Evolutionary conservation across 1,139 yeast species (phyloP).

Genomic region (Geotrichum phurueaensis): DNA sequence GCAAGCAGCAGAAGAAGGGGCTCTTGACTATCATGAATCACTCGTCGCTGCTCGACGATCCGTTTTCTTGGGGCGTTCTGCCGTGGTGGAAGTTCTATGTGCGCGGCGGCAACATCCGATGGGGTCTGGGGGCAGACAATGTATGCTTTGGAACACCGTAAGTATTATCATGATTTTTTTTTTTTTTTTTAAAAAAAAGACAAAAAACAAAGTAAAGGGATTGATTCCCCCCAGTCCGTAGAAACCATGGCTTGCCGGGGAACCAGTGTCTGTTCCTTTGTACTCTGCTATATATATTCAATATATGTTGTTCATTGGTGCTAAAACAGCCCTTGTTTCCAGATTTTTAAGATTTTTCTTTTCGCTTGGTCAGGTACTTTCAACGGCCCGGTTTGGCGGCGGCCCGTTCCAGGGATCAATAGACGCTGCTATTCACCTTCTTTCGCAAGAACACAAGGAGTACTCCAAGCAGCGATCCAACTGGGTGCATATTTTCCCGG

Average conservation of each 20-base stretch:
- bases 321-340: neutral
- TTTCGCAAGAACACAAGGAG: constrained; percentile 42
- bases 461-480: constrained; percentile 42
- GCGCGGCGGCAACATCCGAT: constrained; percentile 65
- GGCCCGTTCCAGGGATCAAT: constrained; percentile 91
- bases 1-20: constrained; percentile 64
- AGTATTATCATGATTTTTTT: constrained; percentile 24
- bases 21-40: constrained; percentile 91
- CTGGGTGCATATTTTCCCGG: constrained; percentile 96
- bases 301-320: neutral
- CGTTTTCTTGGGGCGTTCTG: constrained; percentile 78
- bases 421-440: constrained; percentile 82
- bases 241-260: neutral
- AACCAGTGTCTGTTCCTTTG: neutral
- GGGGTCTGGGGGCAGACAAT: constrained; percentile 94
- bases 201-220: neutral
- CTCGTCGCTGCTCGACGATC: constrained; percentile 92
- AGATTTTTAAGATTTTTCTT: constrained; percentile 44
- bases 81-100: constrained; percentile 53
- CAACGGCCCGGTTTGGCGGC: constrained; percentile 80
- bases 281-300: neutral
- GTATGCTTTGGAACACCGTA: constrained; percentile 63
- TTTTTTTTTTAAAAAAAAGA: neutral
- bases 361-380: constrained; percentile 78
- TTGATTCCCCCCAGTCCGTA: neutral